phyloP scores from a whole-genome alignment of 225 moss, liverwort and hornwort genomes.

The Pseudisothecium myosuroides region DNA sequence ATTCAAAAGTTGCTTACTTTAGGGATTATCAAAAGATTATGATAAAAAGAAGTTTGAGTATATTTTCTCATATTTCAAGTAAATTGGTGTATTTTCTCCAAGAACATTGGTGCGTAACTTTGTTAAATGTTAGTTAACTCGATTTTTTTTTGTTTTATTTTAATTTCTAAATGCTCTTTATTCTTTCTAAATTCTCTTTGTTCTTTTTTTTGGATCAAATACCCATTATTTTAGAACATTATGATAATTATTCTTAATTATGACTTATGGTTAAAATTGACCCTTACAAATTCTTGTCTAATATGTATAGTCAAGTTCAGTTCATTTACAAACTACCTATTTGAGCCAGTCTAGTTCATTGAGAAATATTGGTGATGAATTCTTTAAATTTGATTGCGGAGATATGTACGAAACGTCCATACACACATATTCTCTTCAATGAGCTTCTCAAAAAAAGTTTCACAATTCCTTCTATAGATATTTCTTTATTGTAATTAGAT shows the following conservation, averaged over 20 bases:
- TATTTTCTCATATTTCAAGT: no score
- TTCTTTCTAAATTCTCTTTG: not conserved
- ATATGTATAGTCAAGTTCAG: no score
- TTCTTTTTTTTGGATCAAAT: rapidly evolving
- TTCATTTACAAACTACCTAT: no score
- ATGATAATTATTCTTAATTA: not conserved
- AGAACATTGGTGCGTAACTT: rapidly evolving
- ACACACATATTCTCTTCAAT: no score
- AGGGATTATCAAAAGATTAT: not conserved
- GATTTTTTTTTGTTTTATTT: not conserved
- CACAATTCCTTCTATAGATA: no score
- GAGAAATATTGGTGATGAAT: no score
- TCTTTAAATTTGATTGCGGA: no score
- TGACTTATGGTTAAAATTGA: no score
- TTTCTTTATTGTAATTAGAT: no score
- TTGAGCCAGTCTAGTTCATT: no score
- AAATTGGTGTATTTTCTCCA: not conserved
- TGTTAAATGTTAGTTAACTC: not conserved
- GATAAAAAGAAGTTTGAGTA: not conserved
- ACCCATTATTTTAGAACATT: not conserved
- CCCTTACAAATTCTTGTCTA: not conserved
- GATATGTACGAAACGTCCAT: no score
- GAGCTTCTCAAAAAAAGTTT: no score
- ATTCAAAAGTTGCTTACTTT: not conserved
- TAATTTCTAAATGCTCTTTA: not conserved